phyloP scores from a whole-genome alignment of 176 grass and related monocot species.

The Puccinellia tenuiflora region DNA sequence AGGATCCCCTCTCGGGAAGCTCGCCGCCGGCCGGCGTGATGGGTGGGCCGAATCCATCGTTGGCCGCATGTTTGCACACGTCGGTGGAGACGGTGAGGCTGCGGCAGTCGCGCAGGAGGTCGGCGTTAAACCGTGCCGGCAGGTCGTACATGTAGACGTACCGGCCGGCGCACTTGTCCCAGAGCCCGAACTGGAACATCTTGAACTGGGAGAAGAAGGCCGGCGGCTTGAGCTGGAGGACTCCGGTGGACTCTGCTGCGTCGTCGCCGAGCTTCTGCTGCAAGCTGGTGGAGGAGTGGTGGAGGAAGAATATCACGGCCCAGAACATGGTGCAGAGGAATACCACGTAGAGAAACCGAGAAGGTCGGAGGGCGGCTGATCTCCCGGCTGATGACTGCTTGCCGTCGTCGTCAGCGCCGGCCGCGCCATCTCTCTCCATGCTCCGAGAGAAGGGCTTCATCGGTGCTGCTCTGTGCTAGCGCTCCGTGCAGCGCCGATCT shows the following conservation, averaged over 20 bases:
- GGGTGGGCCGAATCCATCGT: constrained; percentile 37
- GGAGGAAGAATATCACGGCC: constrained; percentile 1
- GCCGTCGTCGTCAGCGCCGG: neutral
- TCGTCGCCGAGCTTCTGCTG: neutral
- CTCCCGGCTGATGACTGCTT: neutral
- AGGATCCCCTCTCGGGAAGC: neutral
- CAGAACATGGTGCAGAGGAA: constrained; percentile 12
- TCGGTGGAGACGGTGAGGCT: constrained; percentile 12
- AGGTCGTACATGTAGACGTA: constrained; percentile 60
- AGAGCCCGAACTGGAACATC: neutral
- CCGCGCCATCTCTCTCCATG: neutral
- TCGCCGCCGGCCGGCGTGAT: neutral
- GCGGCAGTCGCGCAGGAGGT: constrained; percentile 42
- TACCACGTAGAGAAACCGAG: neutral
- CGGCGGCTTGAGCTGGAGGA: neutral
- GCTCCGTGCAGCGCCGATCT: neutral
- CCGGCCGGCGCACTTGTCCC: constrained; percentile 37
- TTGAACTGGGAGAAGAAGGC: neutral
- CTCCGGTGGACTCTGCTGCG: neutral
- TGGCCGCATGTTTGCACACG: constrained; percentile 35
- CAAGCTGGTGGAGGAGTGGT: neutral
- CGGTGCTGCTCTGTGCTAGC: neutral
- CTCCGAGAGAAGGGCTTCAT: neutral
- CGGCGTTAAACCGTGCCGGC: constrained; percentile 46
- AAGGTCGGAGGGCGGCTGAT: neutral